phyloP scores from a whole-genome alignment of 2,329 filamentous ascomycete genomes.

The Diaporthe amygdali region DNA sequence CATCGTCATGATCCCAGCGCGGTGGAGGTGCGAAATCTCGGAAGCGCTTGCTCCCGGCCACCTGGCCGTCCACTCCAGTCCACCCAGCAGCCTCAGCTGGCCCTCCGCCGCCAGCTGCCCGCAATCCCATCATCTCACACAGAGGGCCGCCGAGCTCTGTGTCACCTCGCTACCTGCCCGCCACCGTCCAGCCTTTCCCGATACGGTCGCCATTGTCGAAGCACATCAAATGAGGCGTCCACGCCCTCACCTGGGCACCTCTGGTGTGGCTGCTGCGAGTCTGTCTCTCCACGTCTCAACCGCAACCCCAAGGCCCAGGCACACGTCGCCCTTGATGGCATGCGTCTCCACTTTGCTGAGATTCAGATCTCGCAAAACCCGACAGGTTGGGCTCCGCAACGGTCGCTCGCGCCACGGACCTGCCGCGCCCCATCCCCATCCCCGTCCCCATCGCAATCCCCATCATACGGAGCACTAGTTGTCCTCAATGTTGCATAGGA shows the following conservation, averaged over 20 bases:
- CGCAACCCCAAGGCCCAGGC: neutral
- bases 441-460: neutral
- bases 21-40: conserved; percentile 15
- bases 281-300: neutral
- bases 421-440: conserved; percentile 8
- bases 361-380: conserved; percentile 22
- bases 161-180: neutral
- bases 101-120: neutral
- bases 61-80: conserved; percentile 10
- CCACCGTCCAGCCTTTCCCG: neutral
- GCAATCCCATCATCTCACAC: neutral
- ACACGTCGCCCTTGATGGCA: conserved; percentile 1
- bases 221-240: conserved; percentile 20
- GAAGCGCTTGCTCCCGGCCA: conserved; percentile 4
- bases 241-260: neutral
- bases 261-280: conserved; percentile 3
- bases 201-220: conserved; percentile 18
- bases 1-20: conserved; percentile 18
- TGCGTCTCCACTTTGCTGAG: conserved; percentile 15
- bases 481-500: neutral
- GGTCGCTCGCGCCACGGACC: conserved; percentile 21
- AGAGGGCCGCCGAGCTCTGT: conserved; percentile 1
- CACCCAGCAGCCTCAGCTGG: conserved; percentile 1
- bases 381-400: conserved; percentile 18
- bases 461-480: neutral